Evolutionary conservation across 176 grass and related monocot species (phyloP).

Genomic region (Cenchrus fungigraminus): DNA sequence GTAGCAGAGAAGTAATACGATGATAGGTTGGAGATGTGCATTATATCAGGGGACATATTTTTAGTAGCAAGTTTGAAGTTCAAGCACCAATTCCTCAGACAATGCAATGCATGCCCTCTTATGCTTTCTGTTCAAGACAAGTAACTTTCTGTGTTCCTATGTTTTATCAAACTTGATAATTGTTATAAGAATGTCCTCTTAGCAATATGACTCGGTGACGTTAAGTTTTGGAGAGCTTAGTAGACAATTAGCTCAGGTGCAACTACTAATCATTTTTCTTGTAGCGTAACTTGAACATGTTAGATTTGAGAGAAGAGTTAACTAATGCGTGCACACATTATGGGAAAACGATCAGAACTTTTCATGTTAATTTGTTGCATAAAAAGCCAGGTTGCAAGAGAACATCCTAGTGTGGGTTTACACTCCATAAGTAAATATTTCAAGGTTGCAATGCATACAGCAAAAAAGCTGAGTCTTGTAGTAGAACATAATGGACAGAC

Average conservation of each 20-base stretch:
- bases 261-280: background rate
- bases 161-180: background rate
- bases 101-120: background rate
- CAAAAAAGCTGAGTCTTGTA: slow-evolving; percentile 2
- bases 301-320: background rate
- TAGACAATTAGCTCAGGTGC: background rate
- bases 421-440: slow-evolving; percentile 4
- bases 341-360: background rate
- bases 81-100: background rate
- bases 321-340: background rate
- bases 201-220: background rate
- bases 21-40: background rate
- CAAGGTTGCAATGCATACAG: slow-evolving; percentile 11
- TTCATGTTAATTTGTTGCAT: background rate
- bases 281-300: background rate
- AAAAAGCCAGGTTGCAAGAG: background rate
- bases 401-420: background rate
- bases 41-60: background rate
- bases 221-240: background rate
- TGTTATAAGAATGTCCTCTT: background rate
- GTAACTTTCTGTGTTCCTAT: background rate
- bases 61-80: background rate
- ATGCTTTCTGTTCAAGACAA: background rate
- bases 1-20: background rate
- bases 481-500: background rate